Evolutionary conservation across 352 stramenopile species (phyloP), one percentile per base, ranked within the genome.

Genomic region (Lagenidium giganteum): DNA sequence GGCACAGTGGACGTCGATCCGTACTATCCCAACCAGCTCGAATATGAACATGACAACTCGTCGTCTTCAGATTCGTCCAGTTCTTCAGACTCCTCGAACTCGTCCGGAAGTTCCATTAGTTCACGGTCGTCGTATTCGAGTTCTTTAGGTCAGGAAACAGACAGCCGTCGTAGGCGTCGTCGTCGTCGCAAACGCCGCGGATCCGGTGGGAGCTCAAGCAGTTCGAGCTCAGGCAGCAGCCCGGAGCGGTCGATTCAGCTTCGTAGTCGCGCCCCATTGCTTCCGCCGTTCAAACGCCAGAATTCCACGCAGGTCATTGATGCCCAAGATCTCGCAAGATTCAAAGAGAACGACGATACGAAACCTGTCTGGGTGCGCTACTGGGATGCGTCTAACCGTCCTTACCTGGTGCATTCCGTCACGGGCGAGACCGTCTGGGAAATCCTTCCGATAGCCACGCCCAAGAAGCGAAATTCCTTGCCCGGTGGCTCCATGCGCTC

Each of bases 351-450:
- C n/a, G 41, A 62, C 11, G 30, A 27, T 14, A 29, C 28, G 9
- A 55, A 43, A 12, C 40, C 46, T 2, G 53, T 40, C 30, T 91
- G 79, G 75, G 56, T 91, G 29, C 76, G 79, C 0, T 67, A 91
- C 40, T 74, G 55, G 56, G 70, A 88, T 36, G 49, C 45, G 9
- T 84, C 66, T 4, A 49, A 49, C 2, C 59, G 70, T 6, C 54
- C 73, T 1, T 89, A 83, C 45, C 64, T 91, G 9, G 73, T 85
- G 13, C 78, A 91, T 46, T 83, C 70, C 2, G 29, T 82, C 26
- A 88, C 79, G 0, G 60, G 66, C 4, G 76, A 88, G 46, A 69
- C 68, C 1, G 63, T 91, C 4, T 89, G 79, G 76, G 79, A 89
- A 42, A 77, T 81, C n/a, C 41, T 29, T 1, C 38, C 52, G 2